A percentile compares a stretch with the other conserved stretches of the same genome.
These are phyloP conservation scores for Colletotrichum godetiae DNA, from an alignment of 2,329 filamentous ascomycete genomes.

Conservation along the genomic window DNA sequence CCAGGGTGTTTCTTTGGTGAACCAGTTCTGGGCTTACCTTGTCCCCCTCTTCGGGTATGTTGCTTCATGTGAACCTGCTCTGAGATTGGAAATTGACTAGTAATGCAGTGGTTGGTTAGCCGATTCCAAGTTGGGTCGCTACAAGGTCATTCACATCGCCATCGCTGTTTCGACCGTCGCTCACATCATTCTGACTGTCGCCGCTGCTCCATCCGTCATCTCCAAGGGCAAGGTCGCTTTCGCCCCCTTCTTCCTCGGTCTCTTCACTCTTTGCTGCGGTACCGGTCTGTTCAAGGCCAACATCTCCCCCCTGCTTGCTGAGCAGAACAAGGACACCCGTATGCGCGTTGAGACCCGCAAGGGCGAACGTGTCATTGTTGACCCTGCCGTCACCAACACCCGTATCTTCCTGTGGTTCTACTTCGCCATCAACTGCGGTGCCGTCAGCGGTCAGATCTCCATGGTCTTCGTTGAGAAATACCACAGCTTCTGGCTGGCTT, in stretches of 20 bases:
- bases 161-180: conserved; percentile 74
- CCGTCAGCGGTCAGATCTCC: conserved; percentile 67
- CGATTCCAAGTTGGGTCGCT: conserved; percentile 79
- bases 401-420: conserved; percentile 75
- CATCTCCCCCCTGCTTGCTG: conserved; percentile 77
- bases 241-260: conserved; percentile 76
- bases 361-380: conserved; percentile 77
- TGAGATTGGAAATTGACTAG: not conserved
- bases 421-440: conserved; percentile 72
- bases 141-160: conserved; percentile 77
- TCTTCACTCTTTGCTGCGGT: conserved; percentile 66
- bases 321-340: conserved; percentile 72
- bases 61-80: conserved; percentile 1
- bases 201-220: conserved; percentile 73
- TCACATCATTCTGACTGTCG: conserved; percentile 73
- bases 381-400: conserved; percentile 75
- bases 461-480: conserved; percentile 83
- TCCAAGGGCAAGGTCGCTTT: conserved; percentile 67
- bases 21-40: conserved; percentile 71
- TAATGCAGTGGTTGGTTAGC: conserved; percentile 63
- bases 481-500: conserved; percentile 80
- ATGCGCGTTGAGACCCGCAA: conserved; percentile 66
- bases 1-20: conserved; percentile 62
- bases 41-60: conserved; percentile 67
- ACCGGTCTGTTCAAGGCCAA: conserved; percentile 88